These are phyloP conservation scores for Trichophyton benhamiae DNA, from an alignment of 2,329 filamentous ascomycete species.

Conservation along the genomic window DNA sequence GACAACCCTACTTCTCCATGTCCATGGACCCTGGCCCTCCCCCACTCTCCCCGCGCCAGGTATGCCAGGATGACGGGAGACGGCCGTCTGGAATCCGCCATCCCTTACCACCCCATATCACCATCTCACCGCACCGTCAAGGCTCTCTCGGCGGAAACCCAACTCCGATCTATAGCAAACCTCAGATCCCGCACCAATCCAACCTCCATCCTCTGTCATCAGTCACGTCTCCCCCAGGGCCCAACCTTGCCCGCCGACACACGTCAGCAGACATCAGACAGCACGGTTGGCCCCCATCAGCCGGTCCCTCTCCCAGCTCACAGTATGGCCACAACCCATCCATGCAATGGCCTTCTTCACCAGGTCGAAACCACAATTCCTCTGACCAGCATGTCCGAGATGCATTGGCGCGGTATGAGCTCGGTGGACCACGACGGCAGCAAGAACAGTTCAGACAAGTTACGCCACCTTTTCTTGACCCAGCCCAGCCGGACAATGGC, in stretches of 20 bases:
- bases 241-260: conserved; percentile 68
- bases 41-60: conserved; percentile 76
- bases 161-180: conserved; percentile 60
- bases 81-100: conserved; percentile 60
- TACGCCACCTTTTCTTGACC: conserved; percentile 41
- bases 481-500: conserved; percentile 38
- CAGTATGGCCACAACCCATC: conserved; percentile 54
- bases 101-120: conserved; percentile 68
- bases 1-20: conserved; percentile 52
- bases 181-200: conserved; percentile 49
- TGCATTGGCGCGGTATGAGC: conserved; percentile 53
- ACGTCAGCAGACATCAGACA: conserved; percentile 92
- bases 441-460: conserved; percentile 39
- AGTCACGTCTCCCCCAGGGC: conserved; percentile 44
- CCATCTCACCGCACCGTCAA: conserved; percentile 66
- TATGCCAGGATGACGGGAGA: conserved; percentile 72
- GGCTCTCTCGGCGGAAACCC: conserved; percentile 70
- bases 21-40: conserved; percentile 50
- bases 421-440: conserved; percentile 42
- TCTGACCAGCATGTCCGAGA: conserved; percentile 53
- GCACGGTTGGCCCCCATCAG: conserved; percentile 55
- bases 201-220: conserved; percentile 42
- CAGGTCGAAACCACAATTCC: conserved; percentile 39
- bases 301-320: conserved; percentile 38
- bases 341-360: conserved; percentile 56